phyloP scores from a whole-genome alignment of 2,329 filamentous ascomycete species.

The Beauveria rudraprayagi region DNA sequence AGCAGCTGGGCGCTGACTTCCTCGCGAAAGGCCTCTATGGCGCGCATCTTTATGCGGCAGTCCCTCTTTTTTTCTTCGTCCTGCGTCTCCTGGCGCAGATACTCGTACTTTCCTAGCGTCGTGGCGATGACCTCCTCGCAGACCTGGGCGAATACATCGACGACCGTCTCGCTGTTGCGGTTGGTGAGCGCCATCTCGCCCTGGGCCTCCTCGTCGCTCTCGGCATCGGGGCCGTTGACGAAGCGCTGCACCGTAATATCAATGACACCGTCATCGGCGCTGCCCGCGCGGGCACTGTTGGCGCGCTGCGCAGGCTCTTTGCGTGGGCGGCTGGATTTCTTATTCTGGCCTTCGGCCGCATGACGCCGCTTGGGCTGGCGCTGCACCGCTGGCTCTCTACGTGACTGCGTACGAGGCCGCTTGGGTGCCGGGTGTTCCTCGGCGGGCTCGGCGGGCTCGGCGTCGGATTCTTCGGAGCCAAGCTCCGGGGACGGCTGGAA shows the following conservation, averaged over 20 bases:
- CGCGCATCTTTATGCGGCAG: slow-evolving; percentile 44
- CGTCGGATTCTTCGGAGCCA: slow-evolving; percentile 26
- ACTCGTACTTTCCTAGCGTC: slow-evolving; percentile 39
- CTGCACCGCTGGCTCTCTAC: neutral
- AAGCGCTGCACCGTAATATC: slow-evolving; percentile 56
- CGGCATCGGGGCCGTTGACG: slow-evolving; percentile 35
- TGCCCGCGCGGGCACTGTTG: neutral
- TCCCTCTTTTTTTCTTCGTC: slow-evolving; percentile 44
- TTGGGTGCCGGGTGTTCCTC: slow-evolving; percentile 23
- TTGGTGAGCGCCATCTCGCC: slow-evolving; percentile 46
- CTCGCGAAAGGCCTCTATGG: slow-evolving; percentile 50
- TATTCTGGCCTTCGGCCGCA: neutral
- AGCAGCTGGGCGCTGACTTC: slow-evolving; percentile 48
- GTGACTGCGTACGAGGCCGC: slow-evolving; percentile 22
- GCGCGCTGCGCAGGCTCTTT: neutral
- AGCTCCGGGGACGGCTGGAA: slow-evolving; percentile 33
- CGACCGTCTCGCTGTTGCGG: slow-evolving; percentile 48
- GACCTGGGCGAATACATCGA: slow-evolving; percentile 55
- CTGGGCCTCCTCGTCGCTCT: slow-evolving; percentile 34
- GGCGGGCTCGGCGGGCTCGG: slow-evolving; percentile 17
- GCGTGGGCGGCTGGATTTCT: slow-evolving; percentile 14
- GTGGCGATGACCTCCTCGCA: slow-evolving; percentile 52
- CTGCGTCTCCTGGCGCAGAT: slow-evolving; percentile 30
- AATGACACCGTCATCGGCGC: slow-evolving; percentile 24
- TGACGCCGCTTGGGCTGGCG: slow-evolving; percentile 6